These are phyloP conservation scores for Teunomyces pallodes DNA, from an alignment of 805 yeast species.

Conservation along the genomic window DNA sequence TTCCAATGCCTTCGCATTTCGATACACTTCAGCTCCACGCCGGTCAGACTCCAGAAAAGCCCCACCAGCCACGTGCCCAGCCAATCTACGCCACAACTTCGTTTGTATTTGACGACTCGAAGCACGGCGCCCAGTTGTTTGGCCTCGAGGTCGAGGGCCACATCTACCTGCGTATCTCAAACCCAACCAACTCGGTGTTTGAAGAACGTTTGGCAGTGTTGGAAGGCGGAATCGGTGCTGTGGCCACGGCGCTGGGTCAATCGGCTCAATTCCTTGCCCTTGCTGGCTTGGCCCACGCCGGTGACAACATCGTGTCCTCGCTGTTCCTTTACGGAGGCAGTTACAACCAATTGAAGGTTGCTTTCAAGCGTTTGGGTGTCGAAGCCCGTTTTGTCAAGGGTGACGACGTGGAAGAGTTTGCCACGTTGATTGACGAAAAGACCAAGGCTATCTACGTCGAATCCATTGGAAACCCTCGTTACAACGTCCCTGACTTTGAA, in stretches of 20 bases:
- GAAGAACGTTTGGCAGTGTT: slow-evolving; percentile 91
- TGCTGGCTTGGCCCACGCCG: slow-evolving; percentile 78
- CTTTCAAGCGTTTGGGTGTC: slow-evolving; percentile 85
- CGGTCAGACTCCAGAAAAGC: slow-evolving; percentile 74
- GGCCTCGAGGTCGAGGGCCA: slow-evolving; percentile 81
- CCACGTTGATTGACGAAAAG: slow-evolving; percentile 68
- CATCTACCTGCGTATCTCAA: slow-evolving; percentile 86
- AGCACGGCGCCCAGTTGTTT: slow-evolving; percentile 89
- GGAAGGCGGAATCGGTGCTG: slow-evolving; percentile 88
- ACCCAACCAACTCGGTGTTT: slow-evolving; percentile 90
- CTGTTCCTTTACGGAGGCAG: slow-evolving; percentile 94
- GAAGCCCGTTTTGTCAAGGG: slow-evolving; percentile 84
- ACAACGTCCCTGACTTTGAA: slow-evolving; percentile 89
- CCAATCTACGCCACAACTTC: slow-evolving; percentile 94
- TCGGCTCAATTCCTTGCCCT: slow-evolving; percentile 90
- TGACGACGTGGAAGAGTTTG: slow-evolving; percentile 73
- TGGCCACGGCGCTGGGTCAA: slow-evolving; percentile 93
- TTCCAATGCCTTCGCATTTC: slow-evolving; percentile 59
- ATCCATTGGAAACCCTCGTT: slow-evolving; percentile 89
- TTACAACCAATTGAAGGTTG: slow-evolving; percentile 90
- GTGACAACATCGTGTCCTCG: slow-evolving; percentile 88
- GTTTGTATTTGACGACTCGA: slow-evolving; percentile 80
- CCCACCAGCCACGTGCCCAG: slow-evolving; percentile 78
- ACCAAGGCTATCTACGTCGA: slow-evolving; percentile 91
- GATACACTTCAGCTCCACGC: slow-evolving; percentile 95